Evolutionary conservation across 108 stramenopile species (phyloP), one percentile per base, ranked within the genome.

Genomic region (Nannochloropsis gaditana): DNA sequence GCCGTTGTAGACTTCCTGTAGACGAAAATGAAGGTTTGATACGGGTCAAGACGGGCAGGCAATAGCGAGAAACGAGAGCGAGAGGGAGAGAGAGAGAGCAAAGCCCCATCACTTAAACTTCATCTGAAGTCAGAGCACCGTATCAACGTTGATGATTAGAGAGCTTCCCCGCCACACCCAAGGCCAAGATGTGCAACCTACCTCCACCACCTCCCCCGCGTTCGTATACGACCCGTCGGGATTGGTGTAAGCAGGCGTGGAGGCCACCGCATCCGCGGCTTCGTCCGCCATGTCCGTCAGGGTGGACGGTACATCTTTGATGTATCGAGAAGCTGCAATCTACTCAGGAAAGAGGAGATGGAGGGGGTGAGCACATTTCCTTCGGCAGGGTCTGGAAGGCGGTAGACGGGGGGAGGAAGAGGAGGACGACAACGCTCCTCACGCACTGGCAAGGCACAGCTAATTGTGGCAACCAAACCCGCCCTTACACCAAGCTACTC

Each of bases 311-410:
- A 73, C 59, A n/a, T 73, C 59, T n/a, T 73, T 73, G 5, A 73
- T n/a, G 59, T n/a, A 73, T n/a, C 59, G 59, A n/a, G 59, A 73
- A 15, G n/a, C 59, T n/a, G 59, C 59, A 73, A 73, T n/a, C 59
- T 73, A n/a, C n/a, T 2, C 6, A 6, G n/a, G 6, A 73, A 6
- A 73, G 59, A n/a, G 5, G n/a, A 8, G n/a, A 2, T n/a, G 59
- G 59, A 31, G 31, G 31, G 31, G 31, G 31, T 31, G 0, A 31
- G 31, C 31, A 31, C 31, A 1, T 31, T 31, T 31, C 31, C 31
- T 31, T 31, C 31, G 31, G 1, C 31, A 31, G 31, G 31, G 31
- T 31, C 31, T 31, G 0, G 31, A 31, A 31, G 31, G 31, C 31
- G 31, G 31, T 31, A 31, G 0, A 31, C 31, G 31, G 31, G 31